phyloP scores from a whole-genome alignment of 495 filamentous ascomycete genomes.

The Penicillium lividum region DNA sequence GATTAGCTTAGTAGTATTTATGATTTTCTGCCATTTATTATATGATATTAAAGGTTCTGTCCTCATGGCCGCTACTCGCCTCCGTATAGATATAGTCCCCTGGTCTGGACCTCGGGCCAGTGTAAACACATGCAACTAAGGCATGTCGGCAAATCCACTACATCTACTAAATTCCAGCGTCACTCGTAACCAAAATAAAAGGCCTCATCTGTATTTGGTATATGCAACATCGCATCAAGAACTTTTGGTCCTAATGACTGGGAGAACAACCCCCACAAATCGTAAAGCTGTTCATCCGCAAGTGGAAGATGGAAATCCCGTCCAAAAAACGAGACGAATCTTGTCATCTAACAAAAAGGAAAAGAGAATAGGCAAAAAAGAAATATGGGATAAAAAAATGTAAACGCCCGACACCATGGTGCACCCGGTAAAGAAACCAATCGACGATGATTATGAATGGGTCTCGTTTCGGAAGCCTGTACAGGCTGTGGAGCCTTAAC shows the following conservation, averaged over 20 bases:
- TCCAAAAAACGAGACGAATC: conserved; percentile 5
- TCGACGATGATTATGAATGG: conserved; percentile 39
- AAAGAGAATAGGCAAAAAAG: conserved; percentile 10
- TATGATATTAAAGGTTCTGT: too few species aligned
- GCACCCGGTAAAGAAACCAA: conserved; percentile 37
- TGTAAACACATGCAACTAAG: too few species aligned
- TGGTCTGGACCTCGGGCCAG: too few species aligned
- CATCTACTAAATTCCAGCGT: not conserved
- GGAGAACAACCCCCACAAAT: conserved; percentile 24
- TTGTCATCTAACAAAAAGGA: conserved; percentile 7
- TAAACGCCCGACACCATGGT: conserved; percentile 39
- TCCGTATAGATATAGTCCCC: too few species aligned
- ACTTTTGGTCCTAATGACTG: conserved; percentile 35
- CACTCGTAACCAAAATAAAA: conserved; percentile 3
- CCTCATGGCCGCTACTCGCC: too few species aligned
- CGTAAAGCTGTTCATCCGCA: conserved; percentile 23
- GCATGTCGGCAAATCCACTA: too few species aligned
- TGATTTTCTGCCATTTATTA: too few species aligned
- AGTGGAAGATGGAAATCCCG: conserved; percentile 10
- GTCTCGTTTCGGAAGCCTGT: conserved; percentile 30
- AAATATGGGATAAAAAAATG: conserved; percentile 12
- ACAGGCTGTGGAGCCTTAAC: conserved; percentile 36
- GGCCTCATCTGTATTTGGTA: conserved; percentile 24
- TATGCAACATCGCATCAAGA: conserved; percentile 35
- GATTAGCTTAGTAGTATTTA: too few species aligned